Conservation (phyloP, 176 grass and related monocot species). For the Triticum timopheevii region DNA sequence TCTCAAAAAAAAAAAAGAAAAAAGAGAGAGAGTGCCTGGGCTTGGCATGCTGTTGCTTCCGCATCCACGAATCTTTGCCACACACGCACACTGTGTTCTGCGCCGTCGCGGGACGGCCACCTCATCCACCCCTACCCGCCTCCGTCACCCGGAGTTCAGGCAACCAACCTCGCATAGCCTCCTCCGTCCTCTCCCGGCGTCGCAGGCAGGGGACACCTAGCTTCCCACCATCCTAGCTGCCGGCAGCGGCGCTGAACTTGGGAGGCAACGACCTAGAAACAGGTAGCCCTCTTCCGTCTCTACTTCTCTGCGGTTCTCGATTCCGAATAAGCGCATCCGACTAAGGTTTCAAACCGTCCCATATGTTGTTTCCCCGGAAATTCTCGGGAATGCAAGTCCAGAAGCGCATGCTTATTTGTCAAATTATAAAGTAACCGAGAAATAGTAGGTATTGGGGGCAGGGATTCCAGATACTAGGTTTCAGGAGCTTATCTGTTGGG, state of each 20-base stretch:
- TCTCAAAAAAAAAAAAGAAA: too few species aligned
- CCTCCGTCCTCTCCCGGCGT: neutral
- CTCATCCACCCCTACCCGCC: constrained; percentile 2
- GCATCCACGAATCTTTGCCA: neutral
- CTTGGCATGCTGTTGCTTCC: neutral
- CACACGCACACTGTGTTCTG: neutral
- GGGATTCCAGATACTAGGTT: neutral
- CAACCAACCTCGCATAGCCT: neutral
- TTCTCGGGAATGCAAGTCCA: neutral
- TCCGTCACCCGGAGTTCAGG: neutral
- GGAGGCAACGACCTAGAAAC: neutral
- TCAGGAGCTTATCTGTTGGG: neutral
- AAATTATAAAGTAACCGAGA: neutral
- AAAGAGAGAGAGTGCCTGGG: neutral
- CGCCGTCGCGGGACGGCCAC: constrained; percentile 24
- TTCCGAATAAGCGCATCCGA: neutral
- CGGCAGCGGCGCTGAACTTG: neutral
- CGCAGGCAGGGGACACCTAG: neutral
- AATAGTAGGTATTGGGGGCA: neutral
- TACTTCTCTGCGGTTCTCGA: neutral
- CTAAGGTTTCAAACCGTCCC: neutral
- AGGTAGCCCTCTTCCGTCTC: neutral
- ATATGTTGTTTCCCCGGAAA: neutral
- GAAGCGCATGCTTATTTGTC: neutral
- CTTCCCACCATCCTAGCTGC: neutral